Conservation (phyloP, 768 basidiomycete genomes). For the Mycena haematopus region DNA sequence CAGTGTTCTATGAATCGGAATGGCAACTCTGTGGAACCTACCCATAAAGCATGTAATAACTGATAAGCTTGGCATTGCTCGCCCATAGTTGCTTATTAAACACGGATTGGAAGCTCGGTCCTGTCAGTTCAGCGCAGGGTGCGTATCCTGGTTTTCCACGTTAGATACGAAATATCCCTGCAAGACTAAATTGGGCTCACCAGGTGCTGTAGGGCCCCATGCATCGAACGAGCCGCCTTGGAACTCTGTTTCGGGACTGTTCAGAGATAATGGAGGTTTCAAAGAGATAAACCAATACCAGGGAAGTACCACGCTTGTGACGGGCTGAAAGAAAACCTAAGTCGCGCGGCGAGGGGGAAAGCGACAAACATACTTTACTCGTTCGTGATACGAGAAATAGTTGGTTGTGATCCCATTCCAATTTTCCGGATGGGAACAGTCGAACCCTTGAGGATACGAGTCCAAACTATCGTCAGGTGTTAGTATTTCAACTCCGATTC, state of each 20-base stretch:
- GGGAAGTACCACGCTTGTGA: slow-evolving; percentile 77
- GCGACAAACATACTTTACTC: slow-evolving; percentile 36
- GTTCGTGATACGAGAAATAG: slow-evolving; percentile 69
- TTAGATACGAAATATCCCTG: not conserved
- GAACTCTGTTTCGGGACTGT: slow-evolving; percentile 47
- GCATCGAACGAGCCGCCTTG: slow-evolving; percentile 84
- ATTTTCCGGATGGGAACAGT: slow-evolving; percentile 72
- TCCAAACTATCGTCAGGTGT: slow-evolving; percentile 51
- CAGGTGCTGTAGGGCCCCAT: slow-evolving; percentile 79
- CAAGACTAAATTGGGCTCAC: slow-evolving; percentile 35
- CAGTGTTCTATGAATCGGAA: not conserved
- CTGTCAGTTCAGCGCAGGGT: slow-evolving; percentile 69
- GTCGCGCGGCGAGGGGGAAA: not conserved
- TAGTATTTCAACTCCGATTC: not conserved
- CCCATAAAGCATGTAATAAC: slow-evolving; percentile 89
- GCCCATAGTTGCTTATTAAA: slow-evolving; percentile 84
- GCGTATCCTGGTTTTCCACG: slow-evolving; percentile 56
- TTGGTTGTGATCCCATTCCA: slow-evolving; percentile 72
- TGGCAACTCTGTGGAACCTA: slow-evolving; percentile 34
- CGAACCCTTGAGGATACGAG: slow-evolving; percentile 79
- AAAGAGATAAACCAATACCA: slow-evolving; percentile 39
- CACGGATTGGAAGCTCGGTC: slow-evolving; percentile 77
- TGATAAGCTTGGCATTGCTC: slow-evolving; percentile 80
- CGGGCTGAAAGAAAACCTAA: slow-evolving; percentile 30
- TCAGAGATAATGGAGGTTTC: slow-evolving; percentile 12